Conservation (phyloP, 305 asterid genomes). For the Ruellia speciosa region DNA sequence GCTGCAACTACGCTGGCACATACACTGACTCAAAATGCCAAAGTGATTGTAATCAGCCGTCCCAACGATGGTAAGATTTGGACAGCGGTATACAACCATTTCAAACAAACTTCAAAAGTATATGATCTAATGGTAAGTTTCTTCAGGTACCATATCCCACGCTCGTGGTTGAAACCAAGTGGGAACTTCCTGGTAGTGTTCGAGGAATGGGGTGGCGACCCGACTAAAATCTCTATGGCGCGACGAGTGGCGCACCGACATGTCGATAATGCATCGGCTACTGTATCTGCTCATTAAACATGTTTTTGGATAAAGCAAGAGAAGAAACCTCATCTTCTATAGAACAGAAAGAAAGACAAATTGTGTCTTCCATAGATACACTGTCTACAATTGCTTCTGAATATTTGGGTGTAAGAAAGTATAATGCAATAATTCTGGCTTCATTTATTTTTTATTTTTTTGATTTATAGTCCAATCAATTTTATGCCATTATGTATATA, state of each 20-base stretch:
- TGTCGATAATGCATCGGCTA: too few species aligned
- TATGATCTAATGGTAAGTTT: background rate
- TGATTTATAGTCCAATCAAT: too few species aligned
- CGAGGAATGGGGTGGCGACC: background rate
- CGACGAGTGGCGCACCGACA: background rate
- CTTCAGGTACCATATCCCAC: background rate
- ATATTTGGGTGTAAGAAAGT: too few species aligned
- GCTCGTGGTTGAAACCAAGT: background rate
- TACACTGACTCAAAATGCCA: slow-evolving; percentile 52
- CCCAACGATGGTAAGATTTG: slow-evolving; percentile 62
- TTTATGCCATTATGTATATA: too few species aligned
- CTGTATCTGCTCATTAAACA: too few species aligned
- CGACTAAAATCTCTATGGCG: background rate
- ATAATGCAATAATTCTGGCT: too few species aligned
- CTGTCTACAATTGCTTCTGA: too few species aligned
- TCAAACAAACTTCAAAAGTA: background rate
- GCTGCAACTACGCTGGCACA: slow-evolving; percentile 49
- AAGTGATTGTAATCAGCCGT: slow-evolving; percentile 49
- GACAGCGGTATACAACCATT: background rate
- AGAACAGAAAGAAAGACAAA: too few species aligned
- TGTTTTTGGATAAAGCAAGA: too few species aligned
- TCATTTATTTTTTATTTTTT: too few species aligned
- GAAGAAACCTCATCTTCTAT: too few species aligned
- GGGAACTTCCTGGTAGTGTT: background rate
- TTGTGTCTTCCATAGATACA: too few species aligned